These are phyloP conservation scores for Mortierella sp. DNA, from an alignment of 371 early-diverging fungal genomes.

Conservation along the genomic window DNA sequence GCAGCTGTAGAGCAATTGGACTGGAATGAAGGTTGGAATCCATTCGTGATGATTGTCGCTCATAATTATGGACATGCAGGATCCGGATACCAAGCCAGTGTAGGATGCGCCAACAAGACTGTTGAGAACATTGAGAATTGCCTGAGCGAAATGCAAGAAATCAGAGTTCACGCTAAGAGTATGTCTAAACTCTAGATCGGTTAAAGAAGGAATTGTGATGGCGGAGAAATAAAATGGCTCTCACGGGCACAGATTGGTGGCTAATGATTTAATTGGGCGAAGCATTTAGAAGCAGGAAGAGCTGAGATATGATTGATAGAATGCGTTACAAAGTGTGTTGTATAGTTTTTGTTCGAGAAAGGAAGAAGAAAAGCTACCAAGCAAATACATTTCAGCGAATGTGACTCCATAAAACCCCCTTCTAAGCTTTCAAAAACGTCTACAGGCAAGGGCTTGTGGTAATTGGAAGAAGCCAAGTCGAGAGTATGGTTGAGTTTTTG, in stretches of 20 bases:
- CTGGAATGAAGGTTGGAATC: constrained; percentile 40
- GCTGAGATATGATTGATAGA: too few relatives aligned
- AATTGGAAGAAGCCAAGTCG: too few relatives aligned
- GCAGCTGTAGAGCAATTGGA: constrained; percentile 64
- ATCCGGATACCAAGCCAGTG: constrained; percentile 80
- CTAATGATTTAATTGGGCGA: too few relatives aligned
- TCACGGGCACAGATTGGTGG: too few relatives aligned
- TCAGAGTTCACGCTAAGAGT: constrained; percentile 3
- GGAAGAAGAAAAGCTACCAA: too few relatives aligned
- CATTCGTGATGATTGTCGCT: constrained; percentile 62
- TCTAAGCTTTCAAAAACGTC: too few relatives aligned
- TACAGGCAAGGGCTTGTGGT: too few relatives aligned
- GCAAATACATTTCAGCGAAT: too few relatives aligned
- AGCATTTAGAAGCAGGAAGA: too few relatives aligned
- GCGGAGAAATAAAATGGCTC: not conserved
- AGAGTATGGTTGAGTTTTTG: not conserved
- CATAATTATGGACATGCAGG: constrained; percentile 90
- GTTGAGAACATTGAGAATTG: constrained; percentile 61
- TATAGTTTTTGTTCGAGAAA: too few relatives aligned
- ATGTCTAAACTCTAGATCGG: constrained; percentile 46
- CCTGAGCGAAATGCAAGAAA: constrained; percentile 10
- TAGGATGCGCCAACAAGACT: constrained; percentile 74
- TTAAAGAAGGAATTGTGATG: not conserved
- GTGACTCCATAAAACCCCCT: too few relatives aligned
- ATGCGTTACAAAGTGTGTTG: too few relatives aligned